Evolutionary conservation across 2,329 filamentous ascomycete species (phyloP).

Genomic region (Colletotrichum cordylinicola): DNA sequence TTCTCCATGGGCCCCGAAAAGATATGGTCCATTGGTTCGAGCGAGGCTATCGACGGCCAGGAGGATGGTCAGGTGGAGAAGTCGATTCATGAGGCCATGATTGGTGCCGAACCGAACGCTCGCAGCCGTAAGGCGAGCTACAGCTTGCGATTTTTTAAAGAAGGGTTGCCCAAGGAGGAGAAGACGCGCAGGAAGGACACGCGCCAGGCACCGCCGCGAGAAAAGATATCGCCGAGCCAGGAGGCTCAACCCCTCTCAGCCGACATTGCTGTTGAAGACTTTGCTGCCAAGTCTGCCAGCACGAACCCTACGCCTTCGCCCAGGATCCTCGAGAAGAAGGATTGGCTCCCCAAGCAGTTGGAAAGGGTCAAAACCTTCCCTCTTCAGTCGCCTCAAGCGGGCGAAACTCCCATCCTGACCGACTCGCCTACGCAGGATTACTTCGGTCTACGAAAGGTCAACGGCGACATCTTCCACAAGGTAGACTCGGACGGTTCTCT

Average conservation of each 20-base stretch:
- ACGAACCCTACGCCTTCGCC: conserved; percentile 23
- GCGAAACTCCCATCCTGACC: conserved; percentile 16
- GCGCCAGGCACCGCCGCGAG: conserved; percentile 37
- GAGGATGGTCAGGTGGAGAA: conserved; percentile 66
- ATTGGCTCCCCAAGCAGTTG: conserved; percentile 10
- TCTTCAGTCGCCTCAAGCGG: conserved; percentile 12
- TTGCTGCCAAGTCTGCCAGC: conserved; percentile 11
- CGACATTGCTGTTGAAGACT: conserved; percentile 22
- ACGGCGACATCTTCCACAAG: conserved; percentile 24
- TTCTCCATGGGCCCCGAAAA: conserved; percentile 57
- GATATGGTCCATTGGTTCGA: conserved; percentile 67
- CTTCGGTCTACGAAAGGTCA: conserved; percentile 21
- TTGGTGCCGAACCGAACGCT: conserved; percentile 65
- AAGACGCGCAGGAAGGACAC: conserved; percentile 59
- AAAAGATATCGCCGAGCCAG: conserved; percentile 44
- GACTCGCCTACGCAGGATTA: conserved; percentile 23
- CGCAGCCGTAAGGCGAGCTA: conserved; percentile 73
- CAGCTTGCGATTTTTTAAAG: conserved; percentile 71
- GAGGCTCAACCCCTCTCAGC: conserved; percentile 29
- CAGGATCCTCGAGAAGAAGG: conserved; percentile 25
- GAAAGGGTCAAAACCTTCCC: conserved; percentile 19
- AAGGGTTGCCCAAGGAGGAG: conserved; percentile 66
- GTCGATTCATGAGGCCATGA: conserved; percentile 67
- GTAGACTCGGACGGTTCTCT: conserved; percentile 7
- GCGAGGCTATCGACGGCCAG: conserved; percentile 47